phyloP scores from a whole-genome alignment of 768 basidiomycete genomes.

The Hysterangium stoloniferum region DNA sequence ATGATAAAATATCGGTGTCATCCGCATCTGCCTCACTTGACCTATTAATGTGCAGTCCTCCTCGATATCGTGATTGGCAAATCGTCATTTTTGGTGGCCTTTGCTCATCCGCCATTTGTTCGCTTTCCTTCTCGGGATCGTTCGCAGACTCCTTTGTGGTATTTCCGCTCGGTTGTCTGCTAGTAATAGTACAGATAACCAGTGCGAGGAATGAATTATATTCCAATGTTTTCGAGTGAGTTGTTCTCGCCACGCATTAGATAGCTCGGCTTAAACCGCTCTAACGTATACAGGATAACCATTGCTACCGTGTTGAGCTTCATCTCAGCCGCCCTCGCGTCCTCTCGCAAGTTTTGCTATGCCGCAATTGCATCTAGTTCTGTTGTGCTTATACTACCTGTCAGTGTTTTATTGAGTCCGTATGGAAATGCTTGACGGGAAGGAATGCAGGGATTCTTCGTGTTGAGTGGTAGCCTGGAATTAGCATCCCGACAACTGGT shows the following conservation, averaged over 20 bases:
- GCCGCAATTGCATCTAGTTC: constrained; percentile 71
- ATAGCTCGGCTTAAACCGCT: too few relatives aligned
- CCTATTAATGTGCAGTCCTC: constrained; percentile 57
- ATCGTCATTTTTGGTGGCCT: constrained; percentile 66
- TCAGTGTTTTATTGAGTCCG: constrained; percentile 30
- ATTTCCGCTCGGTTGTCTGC: constrained; percentile 68
- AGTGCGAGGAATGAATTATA: constrained; percentile 72
- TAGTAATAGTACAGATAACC: constrained; percentile 66
- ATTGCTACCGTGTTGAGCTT: constrained; percentile 77
- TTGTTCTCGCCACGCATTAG: constrained; percentile 1
- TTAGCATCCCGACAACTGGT: constrained; percentile 75
- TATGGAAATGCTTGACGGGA: too few relatives aligned
- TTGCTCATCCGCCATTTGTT: constrained; percentile 70
- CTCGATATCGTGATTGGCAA: constrained; percentile 53
- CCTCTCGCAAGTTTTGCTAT: constrained; percentile 67
- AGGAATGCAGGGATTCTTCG: constrained; percentile 58
- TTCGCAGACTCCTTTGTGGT: constrained; percentile 70
- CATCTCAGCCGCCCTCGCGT: constrained; percentile 64
- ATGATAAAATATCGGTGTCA: constrained; percentile 69
- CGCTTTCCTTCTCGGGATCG: constrained; percentile 62
- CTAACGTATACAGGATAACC: constrained; percentile 52
- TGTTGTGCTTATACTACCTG: constrained; percentile 74
- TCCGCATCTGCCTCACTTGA: constrained; percentile 68
- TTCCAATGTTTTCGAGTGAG: constrained; percentile 70
- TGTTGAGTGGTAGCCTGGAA: constrained; percentile 68